Conservation (phyloP, 73 alveolate genomes). For the Paraurostyla sp. region DNA sequence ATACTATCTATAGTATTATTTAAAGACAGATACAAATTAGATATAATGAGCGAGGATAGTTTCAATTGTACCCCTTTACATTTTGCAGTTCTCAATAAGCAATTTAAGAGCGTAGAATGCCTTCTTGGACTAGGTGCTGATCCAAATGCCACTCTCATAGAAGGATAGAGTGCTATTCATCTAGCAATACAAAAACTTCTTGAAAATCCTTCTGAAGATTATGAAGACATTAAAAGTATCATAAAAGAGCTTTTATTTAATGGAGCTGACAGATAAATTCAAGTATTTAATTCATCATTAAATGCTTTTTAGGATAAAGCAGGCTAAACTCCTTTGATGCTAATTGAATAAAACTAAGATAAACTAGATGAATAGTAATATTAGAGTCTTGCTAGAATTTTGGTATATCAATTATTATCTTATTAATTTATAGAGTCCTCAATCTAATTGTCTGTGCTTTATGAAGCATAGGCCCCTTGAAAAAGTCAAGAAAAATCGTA, state of each 20-base stretch:
- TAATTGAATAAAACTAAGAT: not conserved
- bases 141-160: not conserved
- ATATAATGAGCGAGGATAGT: not conserved
- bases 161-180: not conserved
- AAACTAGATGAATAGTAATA: not conserved
- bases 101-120: conserved; percentile 41
- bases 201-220: not conserved
- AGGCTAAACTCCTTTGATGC: not conserved
- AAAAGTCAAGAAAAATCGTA: not conserved
- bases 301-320: not conserved
- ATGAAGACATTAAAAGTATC: conserved; percentile 17
- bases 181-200: not conserved
- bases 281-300: not conserved
- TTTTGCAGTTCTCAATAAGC: conserved; percentile 34
- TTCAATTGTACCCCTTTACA: conserved; percentile 39
- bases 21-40: not conserved
- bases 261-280: conserved; percentile 29
- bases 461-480: conserved; percentile 20
- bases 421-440: not conserved
- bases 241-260: conserved; percentile 34
- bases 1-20: not conserved
- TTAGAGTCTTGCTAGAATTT: not conserved
- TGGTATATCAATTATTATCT: not conserved
- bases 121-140: conserved; percentile 34
- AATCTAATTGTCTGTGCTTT: conserved; percentile 27